phyloP scores from a whole-genome alignment of 257 asterid genomes.

The Datura wrightii region DNA sequence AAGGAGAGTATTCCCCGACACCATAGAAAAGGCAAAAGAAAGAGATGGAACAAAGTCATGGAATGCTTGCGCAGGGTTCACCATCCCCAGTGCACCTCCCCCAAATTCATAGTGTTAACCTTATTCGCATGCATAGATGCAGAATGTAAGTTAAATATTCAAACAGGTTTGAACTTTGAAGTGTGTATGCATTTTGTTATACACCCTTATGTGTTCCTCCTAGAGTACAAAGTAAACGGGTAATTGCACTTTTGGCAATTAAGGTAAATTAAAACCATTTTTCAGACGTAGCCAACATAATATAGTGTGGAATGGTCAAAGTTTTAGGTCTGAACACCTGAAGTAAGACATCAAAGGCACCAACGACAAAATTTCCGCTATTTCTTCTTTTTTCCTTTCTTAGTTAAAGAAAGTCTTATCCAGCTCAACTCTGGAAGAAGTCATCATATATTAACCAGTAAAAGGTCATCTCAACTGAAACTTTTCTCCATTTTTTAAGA shows the following conservation, averaged over 20 bases:
- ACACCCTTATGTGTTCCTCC: constrained; percentile 18
- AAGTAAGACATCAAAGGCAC: background rate
- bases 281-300: background rate
- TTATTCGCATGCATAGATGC: background rate
- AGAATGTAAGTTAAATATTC: background rate
- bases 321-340: constrained; percentile 15
- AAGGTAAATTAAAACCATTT: background rate
- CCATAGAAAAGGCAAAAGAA: background rate
- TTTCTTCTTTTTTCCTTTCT: background rate
- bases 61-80: background rate
- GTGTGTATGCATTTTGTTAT: background rate
- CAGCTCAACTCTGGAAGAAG: background rate
- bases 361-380: background rate
- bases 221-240: background rate
- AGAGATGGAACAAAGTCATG: background rate
- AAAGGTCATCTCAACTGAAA: constrained; percentile 23
- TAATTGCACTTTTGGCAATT: constrained; percentile 22
- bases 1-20: background rate
- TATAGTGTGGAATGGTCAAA: background rate
- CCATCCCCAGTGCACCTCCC: background rate
- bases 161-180: background rate
- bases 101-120: background rate
- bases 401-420: background rate
- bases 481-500: constrained; percentile 17
- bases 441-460: background rate